Evolutionary conservation across 2,329 filamentous ascomycete genomes (phyloP), one percentile per base, ranked within the genome.

Genomic region (Hymenoscyphus linearis): DNA sequence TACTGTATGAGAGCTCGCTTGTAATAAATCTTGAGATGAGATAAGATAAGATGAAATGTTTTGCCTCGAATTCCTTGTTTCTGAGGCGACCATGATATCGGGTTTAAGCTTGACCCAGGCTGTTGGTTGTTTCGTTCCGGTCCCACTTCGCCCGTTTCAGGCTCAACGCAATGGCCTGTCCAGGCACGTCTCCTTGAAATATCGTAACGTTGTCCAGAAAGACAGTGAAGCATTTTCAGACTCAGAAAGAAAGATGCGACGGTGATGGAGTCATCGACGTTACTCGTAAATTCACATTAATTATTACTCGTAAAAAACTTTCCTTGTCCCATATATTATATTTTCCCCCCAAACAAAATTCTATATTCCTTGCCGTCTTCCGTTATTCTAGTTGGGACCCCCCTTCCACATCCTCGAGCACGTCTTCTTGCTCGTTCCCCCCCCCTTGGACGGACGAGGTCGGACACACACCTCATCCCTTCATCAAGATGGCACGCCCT

Each of bases 151-250:
- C 36, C 36, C 36, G 60, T 62, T 62, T 62, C 60, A 62, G 53
- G 60, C 57, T 62, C 52, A 57, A 57, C 55, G 52, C 57, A 57
- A 59, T 62, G 60, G 52, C 56, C 57, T 61, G 52, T 61, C 31
- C 31, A 31, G 31, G 31, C 31, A 7, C n/a, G 6, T 31, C 6
- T 31, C 47, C 36, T 40, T 44, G 47, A 53, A 52, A 57, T 53
- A 56, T 47, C 35, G 57, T 57, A 57, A 62, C 57, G 60, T 57
- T 26, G 55, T 35, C 52, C 37, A 53, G 18, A 61, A 35, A 25
- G 16, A n/a, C n/a, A n/a, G n/a, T n/a, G n/a, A n/a, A n/a, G n/a
- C n/a, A n/a, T n/a, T n/a, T n/a, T n/a, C n/a, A n/a, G n/a, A n/a
- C n/a, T 34, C 9, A 18, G 18, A 25, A 16, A 52, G 18, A 58